These are phyloP conservation scores for Metschnikowia lachancei DNA, from an alignment of 805 yeast genomes.

Conservation along the genomic window DNA sequence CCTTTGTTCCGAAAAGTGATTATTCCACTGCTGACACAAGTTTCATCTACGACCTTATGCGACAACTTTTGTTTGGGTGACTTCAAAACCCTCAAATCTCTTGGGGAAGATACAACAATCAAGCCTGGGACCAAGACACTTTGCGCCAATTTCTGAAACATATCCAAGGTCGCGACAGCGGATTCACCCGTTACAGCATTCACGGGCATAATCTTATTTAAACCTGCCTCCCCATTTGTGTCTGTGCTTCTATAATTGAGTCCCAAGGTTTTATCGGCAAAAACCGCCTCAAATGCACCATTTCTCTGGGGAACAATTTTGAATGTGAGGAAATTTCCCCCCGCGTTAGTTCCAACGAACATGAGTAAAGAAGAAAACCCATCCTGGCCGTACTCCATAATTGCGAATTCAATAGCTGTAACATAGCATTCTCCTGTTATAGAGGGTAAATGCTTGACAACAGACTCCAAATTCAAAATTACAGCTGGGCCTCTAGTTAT, in stretches of 20 bases:
- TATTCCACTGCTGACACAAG: constrained; percentile 48
- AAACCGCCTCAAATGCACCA: constrained; percentile 59
- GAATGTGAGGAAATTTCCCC: constrained; percentile 62
- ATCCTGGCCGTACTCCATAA: constrained; percentile 65
- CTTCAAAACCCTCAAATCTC: constrained; percentile 61
- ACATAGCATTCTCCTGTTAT: constrained; percentile 37
- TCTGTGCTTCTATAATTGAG: constrained; percentile 36
- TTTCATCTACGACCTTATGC: constrained; percentile 57
- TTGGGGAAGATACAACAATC: constrained; percentile 51
- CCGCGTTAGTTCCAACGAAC: constrained; percentile 72
- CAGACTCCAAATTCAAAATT: constrained; percentile 43
- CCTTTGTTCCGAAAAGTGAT: constrained; percentile 45
- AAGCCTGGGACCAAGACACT: constrained; percentile 65
- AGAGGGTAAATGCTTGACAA: constrained; percentile 31
- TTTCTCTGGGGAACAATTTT: constrained; percentile 60
- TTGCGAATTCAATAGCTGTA: constrained; percentile 69
- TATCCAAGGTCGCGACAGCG: constrained; percentile 58
- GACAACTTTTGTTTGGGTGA: constrained; percentile 61
- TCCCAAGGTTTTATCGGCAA: constrained; percentile 42
- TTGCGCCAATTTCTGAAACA: constrained; percentile 55
- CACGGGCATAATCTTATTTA: constrained; percentile 57
- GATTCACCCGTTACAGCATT: constrained; percentile 60
- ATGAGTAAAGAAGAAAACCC: constrained; percentile 69
- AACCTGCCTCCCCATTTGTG: constrained; percentile 49
- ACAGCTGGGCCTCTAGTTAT: constrained; percentile 70